A percentile compares a stretch with the other conserved stretches of the same genome.
These are phyloP conservation scores for Lodderomyces metapsilosis DNA, from an alignment of 1,139 yeast species.

Conservation along the genomic window DNA sequence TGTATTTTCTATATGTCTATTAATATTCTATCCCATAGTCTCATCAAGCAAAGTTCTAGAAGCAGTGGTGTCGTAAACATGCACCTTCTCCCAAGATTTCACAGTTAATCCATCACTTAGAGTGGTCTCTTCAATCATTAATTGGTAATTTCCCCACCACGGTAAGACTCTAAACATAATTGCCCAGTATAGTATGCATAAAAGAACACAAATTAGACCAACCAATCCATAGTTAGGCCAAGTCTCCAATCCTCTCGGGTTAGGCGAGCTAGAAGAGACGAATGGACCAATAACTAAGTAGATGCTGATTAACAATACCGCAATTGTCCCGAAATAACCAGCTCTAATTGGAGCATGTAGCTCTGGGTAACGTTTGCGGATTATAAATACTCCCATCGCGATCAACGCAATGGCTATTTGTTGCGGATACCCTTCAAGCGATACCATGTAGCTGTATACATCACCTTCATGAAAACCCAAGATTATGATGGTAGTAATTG, in stretches of 20 bases:
- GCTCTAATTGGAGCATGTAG: slow-evolving; percentile 51
- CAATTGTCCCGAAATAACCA: slow-evolving; percentile 41
- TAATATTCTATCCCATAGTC: not conserved
- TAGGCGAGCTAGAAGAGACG: slow-evolving; percentile 35
- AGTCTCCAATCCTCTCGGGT: slow-evolving; percentile 39
- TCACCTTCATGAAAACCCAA: slow-evolving; percentile 74
- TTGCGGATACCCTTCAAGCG: slow-evolving; percentile 70
- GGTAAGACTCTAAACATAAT: slow-evolving; percentile 48
- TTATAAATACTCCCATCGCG: slow-evolving; percentile 52
- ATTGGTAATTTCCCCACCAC: slow-evolving; percentile 37
- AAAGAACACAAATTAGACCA: slow-evolving; percentile 31
- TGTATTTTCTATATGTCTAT: too few relatives aligned
- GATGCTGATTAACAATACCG: slow-evolving; percentile 37
- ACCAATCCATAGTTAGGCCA: slow-evolving; percentile 56
- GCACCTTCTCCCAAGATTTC: slow-evolving; percentile 44
- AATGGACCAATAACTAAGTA: slow-evolving; percentile 51
- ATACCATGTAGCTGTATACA: slow-evolving; percentile 72
- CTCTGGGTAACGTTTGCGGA: slow-evolving; percentile 46
- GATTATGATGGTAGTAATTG: slow-evolving; percentile 41
- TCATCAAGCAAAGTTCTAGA: slow-evolving; percentile 1
- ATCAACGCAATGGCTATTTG: slow-evolving; percentile 49
- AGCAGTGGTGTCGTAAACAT: not conserved
- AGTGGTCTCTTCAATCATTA: slow-evolving; percentile 36
- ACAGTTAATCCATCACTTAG: slow-evolving; percentile 56
- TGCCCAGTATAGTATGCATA: slow-evolving; percentile 49